A percentile compares a stretch with the other conserved stretches of the same genome.
These are phyloP conservation scores for Sclerotinia glacialis DNA, from an alignment of 2,329 filamentous ascomycete species.

Conservation along the genomic window DNA sequence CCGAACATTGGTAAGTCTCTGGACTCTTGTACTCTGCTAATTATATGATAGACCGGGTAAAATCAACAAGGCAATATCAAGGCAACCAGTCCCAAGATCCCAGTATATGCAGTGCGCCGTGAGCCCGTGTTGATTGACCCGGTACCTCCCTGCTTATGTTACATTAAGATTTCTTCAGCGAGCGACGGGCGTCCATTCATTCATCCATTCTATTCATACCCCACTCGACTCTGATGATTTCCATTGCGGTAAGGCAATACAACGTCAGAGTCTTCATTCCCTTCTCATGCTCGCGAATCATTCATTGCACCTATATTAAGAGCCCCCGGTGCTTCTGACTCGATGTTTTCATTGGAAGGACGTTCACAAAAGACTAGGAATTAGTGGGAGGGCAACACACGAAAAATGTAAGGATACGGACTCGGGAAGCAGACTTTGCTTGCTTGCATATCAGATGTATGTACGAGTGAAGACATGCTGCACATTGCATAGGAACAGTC, in stretches of 20 bases:
- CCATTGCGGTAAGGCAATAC: constrained; percentile 8
- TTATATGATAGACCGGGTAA: neutral
- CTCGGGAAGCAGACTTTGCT: constrained; percentile 17
- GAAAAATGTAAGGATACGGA: constrained; percentile 10
- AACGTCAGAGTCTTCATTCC: constrained; percentile 4
- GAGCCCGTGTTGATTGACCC: constrained; percentile 8
- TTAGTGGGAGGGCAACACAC: neutral
- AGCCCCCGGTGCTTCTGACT: neutral
- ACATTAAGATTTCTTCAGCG: constrained; percentile 21
- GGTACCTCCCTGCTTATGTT: constrained; percentile 10
- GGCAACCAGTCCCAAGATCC: constrained; percentile 9
- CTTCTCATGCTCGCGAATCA: constrained; percentile 1
- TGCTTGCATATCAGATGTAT: constrained; percentile 9
- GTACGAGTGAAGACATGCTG: neutral
- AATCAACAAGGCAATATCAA: constrained; percentile 5
- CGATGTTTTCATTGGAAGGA: neutral
- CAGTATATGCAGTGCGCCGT: constrained; percentile 19
- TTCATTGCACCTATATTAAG: neutral
- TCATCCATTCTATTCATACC: constrained; percentile 4
- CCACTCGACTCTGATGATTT: neutral
- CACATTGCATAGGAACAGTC: neutral
- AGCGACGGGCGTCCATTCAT: neutral
- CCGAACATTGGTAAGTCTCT: neutral
- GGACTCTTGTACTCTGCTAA: neutral
- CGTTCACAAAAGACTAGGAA: neutral